Evolutionary conservation across 1,284 basidiomycete species (phyloP).

Genomic region (Austroboletus rostrupii): DNA sequence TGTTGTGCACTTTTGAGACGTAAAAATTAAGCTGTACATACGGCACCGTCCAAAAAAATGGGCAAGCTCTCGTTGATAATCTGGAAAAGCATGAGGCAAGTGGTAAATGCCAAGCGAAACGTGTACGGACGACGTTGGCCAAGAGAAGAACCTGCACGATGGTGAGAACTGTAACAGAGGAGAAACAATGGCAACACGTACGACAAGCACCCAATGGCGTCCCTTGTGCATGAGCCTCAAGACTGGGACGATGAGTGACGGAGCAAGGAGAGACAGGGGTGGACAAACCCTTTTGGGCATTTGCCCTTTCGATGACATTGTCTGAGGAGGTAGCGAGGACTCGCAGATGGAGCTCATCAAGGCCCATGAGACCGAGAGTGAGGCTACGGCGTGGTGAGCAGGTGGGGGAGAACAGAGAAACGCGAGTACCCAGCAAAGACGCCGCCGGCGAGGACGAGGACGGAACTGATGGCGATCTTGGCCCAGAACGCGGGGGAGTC

Average conservation of each 20-base stretch:
- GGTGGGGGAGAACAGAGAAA: fast-evolving
- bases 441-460: constrained; percentile 75
- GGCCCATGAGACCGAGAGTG: constrained; percentile 91
- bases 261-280: neutral
- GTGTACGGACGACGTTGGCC: constrained; percentile 71
- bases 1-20: neutral
- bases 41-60: constrained; percentile 88
- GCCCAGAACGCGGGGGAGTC: constrained; percentile 58
- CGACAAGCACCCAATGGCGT: constrained; percentile 93
- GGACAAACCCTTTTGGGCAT: constrained; percentile 64
- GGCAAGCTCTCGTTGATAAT: constrained; percentile 91
- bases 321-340: constrained; percentile 82
- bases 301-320: constrained; percentile 58
- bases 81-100: constrained; percentile 47
- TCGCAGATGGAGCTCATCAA: constrained; percentile 89
- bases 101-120: neutral
- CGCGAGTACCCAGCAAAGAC: constrained; percentile 74
- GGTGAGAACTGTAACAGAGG: neutral
- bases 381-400: constrained; percentile 37
- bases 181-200: constrained; percentile 36
- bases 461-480: constrained; percentile 62
- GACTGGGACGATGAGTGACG: constrained; percentile 41
- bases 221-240: constrained; percentile 75
- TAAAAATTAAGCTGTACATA: constrained; percentile 33
- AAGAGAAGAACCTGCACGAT: constrained; percentile 67